A percentile compares a stretch with the other conserved stretches of the same genome.
These are phyloP conservation scores for Canavalia gladiata DNA, from an alignment of 306 rosid genomes.

Conservation along the genomic window DNA sequence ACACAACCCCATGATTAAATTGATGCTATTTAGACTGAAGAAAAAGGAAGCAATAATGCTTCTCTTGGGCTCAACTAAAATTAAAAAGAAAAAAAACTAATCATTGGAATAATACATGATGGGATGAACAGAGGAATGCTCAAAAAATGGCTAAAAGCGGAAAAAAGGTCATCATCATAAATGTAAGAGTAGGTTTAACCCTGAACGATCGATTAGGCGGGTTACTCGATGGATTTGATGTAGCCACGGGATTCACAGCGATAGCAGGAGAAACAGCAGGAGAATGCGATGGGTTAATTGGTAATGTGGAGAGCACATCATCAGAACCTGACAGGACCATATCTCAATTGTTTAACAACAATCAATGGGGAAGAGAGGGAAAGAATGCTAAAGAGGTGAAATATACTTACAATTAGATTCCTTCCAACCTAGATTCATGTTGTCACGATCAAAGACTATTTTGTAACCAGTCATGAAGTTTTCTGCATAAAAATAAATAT, in stretches of 20 bases:
- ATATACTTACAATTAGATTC: constrained; percentile 71
- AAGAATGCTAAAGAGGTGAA: constrained; percentile 24
- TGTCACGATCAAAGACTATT: constrained; percentile 81
- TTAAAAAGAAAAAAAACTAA: constrained; percentile 11
- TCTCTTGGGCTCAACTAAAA: constrained; percentile 25
- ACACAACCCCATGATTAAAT: constrained; percentile 47
- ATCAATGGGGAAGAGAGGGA: neutral
- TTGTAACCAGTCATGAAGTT: constrained; percentile 97
- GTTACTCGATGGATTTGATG: constrained; percentile 43
- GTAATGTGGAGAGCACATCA: constrained; percentile 48
- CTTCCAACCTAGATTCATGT: constrained; percentile 83
- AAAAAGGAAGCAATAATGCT: constrained; percentile 44
- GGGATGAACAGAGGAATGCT: constrained; percentile 48
- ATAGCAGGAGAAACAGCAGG: constrained; percentile 58
- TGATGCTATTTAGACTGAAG: constrained; percentile 8
- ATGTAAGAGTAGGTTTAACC: constrained; percentile 51
- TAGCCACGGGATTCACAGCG: constrained; percentile 54
- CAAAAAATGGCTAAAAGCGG: constrained; percentile 50
- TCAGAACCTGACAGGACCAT: constrained; percentile 63
- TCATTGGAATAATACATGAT: constrained; percentile 41
- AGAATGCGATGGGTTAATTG: constrained; percentile 51
- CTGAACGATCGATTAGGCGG: constrained; percentile 53
- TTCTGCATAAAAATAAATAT: constrained; percentile 63
- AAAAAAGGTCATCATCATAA: constrained; percentile 48
- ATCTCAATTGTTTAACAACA: constrained; percentile 21